Evolutionary conservation across 768 basidiomycete genomes (phyloP), one percentile per base, ranked within the genome.

Genomic region (Boletellus ananiceps): DNA sequence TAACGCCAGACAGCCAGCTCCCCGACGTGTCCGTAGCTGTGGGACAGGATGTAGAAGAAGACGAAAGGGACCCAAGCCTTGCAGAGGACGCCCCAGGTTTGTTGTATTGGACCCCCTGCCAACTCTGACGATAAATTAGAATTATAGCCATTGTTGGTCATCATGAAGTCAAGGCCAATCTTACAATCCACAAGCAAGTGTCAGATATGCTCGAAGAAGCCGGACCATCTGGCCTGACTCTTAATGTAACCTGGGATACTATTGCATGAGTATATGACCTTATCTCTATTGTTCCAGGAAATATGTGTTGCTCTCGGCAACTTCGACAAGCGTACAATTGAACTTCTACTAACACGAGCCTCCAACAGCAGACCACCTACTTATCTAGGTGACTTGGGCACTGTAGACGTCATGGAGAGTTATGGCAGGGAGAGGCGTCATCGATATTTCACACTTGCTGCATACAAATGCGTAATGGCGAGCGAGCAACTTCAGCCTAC

Each of bases 361-460:
- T 83, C 83, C 55, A 83, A 76, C 59, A 73, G 62, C 50, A 73
- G 72, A 9, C 81, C 83, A 13, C 91, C 91, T 4, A 51, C 78
- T 5, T 89, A 92, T 64, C 77, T 93, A 13, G 72, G 73, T 44
- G 87, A 93, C 63, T 72, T 88, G 35, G 77, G 81, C 23, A 78
- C 90, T 43, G 77, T 78, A 18, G 79, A 82, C 33, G 65, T 89
- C 25, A 84, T 86, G 77, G 94, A 96, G 68, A 89, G 82, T 1
- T 75, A 77, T 54, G 90, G 90, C 5, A 82, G 92, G 32, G 90
- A 97, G 69, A 84, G 92, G 25, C 85, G 91, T 19, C 82, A 91
- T 63, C 78, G 91, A 54, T 91, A 91, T 62, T 93, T 82, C 70
- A 88, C 89, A 0, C 64, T 86, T 38, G 75, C 78, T 2, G 80